Evolutionary conservation across 495 filamentous ascomycete genomes (phyloP).

Genomic region (Aspergillus affinis): DNA sequence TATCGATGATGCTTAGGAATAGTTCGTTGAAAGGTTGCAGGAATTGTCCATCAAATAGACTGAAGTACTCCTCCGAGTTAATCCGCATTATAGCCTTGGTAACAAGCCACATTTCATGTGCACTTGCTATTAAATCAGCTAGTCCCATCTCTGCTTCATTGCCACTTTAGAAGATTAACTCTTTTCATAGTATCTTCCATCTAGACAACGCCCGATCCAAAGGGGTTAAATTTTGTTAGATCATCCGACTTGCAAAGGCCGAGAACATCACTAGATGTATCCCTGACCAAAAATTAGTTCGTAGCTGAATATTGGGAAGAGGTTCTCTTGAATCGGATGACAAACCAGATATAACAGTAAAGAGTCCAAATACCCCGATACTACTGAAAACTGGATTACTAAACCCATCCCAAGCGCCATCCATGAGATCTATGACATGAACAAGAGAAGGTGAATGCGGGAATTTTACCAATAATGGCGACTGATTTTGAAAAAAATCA

Average conservation of each 20-base stretch:
- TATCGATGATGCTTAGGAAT: too few species aligned
- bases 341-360: neutral
- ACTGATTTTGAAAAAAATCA: neutral
- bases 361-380: neutral
- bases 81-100: neutral
- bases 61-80: neutral
- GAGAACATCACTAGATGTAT: neutral
- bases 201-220: neutral
- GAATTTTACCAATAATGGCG: neutral
- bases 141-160: neutral
- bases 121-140: neutral
- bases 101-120: neutral
- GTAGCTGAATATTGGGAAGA: neutral
- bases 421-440: neutral
- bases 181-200: neutral
- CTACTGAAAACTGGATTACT: neutral
- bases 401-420: neutral
- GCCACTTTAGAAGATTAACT: neutral
- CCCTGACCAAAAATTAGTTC: neutral
- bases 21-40: too few species aligned
- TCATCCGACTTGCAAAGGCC: slow-evolving; percentile 1
- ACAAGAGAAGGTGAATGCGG: neutral
- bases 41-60: neutral
- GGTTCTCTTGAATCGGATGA: neutral
- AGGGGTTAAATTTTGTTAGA: neutral